Base-by-base conservation (phyloP, 108 stramenopile genomes). In the Mayamaea pseudoterrestris region DNA sequence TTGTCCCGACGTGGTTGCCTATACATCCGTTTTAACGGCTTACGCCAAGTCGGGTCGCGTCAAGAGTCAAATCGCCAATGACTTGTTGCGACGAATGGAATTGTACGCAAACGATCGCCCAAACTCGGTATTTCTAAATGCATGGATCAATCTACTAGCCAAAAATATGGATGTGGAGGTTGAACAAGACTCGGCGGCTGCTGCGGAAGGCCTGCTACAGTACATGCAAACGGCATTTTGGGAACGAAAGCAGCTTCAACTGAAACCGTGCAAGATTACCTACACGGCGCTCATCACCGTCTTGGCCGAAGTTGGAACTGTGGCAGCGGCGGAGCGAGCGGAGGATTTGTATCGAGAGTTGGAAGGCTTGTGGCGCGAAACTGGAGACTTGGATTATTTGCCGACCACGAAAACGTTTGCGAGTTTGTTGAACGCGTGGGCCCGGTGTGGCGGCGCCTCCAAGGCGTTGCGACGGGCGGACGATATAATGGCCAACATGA, bases 21-120 rank as follows among this genome's bases (percentile, higher is more conserved):
- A 65, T 27, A 80, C 78, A 13, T 53, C 56, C 6, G 57, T 65
- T 13, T 44, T 65, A 24, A 32, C 50, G 17, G 43, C 44, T 14
- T 52, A 47, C 25, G 64, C 64, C 1, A 36, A 40, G 17, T 44
- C 50, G 16, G 54, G 54, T 3, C n/a, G n/a, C n/a, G 21, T 48
- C 3, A 34, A 40, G 24, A 12, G 35, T 22, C 50, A 42, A 8
- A 40, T 55, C 47, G 56, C 57, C 6, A 22, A 58, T 44, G 14
- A 25, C 30, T 36, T 65, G 23, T 35, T 57, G 2, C 17, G 25
- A 22, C 50, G 64, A 20, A 65, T 65, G 57, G 32, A 58, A n/a
- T n/a, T 40, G 12, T 50, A 52, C 34, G 55, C 55, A 17, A 41
- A 50, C 17, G 55, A 57, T 23, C 28, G 44, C 25, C 64, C 64